Percentiles rank a stretch among this genome's conserved stretches.
These are phyloP conservation scores for Podospora sp. DNA, from an alignment of 495 filamentous ascomycete genomes.

Conservation along the genomic window DNA sequence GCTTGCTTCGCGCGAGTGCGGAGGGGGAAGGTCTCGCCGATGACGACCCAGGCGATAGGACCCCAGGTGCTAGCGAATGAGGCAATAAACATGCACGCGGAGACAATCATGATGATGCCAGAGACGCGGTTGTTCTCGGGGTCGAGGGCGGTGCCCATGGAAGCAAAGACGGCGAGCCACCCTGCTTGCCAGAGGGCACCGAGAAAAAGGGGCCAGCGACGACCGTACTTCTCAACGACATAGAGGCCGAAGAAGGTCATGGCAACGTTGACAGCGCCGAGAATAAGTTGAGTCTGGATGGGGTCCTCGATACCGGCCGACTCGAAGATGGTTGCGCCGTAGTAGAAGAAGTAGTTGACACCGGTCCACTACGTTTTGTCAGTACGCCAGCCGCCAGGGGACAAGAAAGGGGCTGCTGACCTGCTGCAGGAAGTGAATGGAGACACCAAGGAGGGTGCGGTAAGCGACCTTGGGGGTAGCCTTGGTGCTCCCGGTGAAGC, in stretches of 20 bases:
- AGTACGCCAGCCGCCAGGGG: not conserved
- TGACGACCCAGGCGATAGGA: conserved; percentile 76
- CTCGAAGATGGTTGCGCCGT: conserved; percentile 60
- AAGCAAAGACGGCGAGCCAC: conserved; percentile 72
- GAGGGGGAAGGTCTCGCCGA: conserved; percentile 74
- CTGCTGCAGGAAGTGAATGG: conserved; percentile 68
- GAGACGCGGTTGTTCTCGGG: conserved; percentile 52
- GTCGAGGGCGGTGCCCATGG: conserved; percentile 55
- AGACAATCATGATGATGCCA: conserved; percentile 72
- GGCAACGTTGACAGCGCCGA: conserved; percentile 70
- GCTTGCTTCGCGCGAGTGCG: conserved; percentile 72
- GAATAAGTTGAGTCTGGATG: conserved; percentile 68
- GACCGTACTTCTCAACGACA: conserved; percentile 66
- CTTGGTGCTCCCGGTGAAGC: conserved; percentile 53
- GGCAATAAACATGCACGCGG: conserved; percentile 70
- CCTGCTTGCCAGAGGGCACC: conserved; percentile 67
- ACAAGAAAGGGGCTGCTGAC: not conserved
- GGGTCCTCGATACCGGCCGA: conserved; percentile 64
- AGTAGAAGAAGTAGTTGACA: conserved; percentile 62
- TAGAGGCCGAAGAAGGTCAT: conserved; percentile 69
- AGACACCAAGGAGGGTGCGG: conserved; percentile 66
- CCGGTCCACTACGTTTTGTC: conserved; percentile 49
- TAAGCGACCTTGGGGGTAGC: conserved; percentile 64
- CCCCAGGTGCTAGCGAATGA: conserved; percentile 70
- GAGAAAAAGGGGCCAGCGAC: conserved; percentile 64